phyloP scores from a whole-genome alignment of 306 rosid species.

The Hippophae tibetana region DNA sequence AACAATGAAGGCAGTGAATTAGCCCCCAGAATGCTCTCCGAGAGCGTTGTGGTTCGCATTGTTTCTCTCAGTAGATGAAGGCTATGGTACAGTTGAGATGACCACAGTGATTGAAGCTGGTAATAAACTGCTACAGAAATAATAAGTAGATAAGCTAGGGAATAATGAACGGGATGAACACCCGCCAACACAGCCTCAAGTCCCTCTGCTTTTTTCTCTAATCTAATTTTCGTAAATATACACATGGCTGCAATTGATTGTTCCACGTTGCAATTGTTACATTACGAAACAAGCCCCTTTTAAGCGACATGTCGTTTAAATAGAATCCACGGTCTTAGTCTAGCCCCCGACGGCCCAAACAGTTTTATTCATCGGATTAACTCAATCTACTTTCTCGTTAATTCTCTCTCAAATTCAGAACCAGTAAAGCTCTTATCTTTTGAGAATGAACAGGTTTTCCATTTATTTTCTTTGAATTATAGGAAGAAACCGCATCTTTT shows the following conservation, averaged over 20 bases:
- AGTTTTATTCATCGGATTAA: too few species aligned
- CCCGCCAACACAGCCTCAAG: neutral
- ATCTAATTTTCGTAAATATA: neutral
- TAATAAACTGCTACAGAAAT: too few species aligned
- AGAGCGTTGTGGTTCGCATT: slow-evolving; percentile 52
- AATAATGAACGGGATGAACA: neutral
- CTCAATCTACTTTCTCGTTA: neutral
- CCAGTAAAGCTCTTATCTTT: slow-evolving; percentile 4
- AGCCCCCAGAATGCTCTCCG: slow-evolving; percentile 25
- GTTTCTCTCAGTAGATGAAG: neutral
- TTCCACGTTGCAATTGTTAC: neutral
- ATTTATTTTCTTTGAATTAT: neutral
- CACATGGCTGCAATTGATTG: neutral
- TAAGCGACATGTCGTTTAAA: neutral
- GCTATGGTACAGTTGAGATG: too few species aligned
- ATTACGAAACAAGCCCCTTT: too few species aligned
- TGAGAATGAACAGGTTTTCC: slow-evolving; percentile 16
- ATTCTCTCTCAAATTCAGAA: slow-evolving; percentile 1
- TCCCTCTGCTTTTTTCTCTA: neutral
- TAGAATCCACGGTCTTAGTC: too few species aligned
- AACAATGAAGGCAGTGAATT: slow-evolving; percentile 27
- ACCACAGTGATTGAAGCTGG: too few species aligned
- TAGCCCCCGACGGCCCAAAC: too few species aligned
- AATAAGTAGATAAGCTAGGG: too few species aligned
- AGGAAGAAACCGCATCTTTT: neutral